Evolutionary conservation across 192 early-diverging fungal genomes (phyloP).

Genomic region (Phlyctochytrium bullatum): DNA sequence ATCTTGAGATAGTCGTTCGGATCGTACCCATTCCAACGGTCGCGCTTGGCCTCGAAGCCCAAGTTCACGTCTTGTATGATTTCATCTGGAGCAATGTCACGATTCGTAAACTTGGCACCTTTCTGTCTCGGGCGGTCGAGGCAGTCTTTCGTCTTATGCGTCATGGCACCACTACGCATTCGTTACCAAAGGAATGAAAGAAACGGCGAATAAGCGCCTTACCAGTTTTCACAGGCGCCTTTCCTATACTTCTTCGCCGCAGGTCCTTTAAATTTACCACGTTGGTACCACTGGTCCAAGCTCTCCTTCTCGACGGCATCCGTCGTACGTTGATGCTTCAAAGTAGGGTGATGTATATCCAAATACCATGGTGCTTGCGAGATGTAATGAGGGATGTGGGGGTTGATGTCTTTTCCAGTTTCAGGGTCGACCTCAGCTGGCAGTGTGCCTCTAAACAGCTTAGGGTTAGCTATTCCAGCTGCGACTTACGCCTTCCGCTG

Average conservation of each 20-base stretch:
- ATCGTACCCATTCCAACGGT: slow-evolving; percentile 99
- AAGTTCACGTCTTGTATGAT: slow-evolving; percentile 69
- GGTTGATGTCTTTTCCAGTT: slow-evolving; percentile 92
- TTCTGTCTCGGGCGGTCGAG: slow-evolving; percentile 86
- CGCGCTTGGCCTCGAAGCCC: slow-evolving; percentile 93
- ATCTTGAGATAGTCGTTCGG: slow-evolving; percentile 75
- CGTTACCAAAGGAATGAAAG: too few relatives aligned
- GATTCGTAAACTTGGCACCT: slow-evolving; percentile 86
- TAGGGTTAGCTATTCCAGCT: not conserved
- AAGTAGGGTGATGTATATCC: slow-evolving; percentile 59
- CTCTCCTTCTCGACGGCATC: slow-evolving; percentile 24
- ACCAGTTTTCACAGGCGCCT: slow-evolving; percentile 96
- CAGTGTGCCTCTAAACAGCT: slow-evolving; percentile 35
- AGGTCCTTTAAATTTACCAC: slow-evolving; percentile 65
- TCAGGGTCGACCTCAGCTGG: slow-evolving; percentile 51
- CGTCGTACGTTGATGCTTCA: slow-evolving; percentile 79
- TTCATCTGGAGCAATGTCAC: slow-evolving; percentile 84
- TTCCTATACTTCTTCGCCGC: slow-evolving; percentile 90
- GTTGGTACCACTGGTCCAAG: slow-evolving; percentile 73
- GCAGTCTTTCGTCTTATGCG: slow-evolving; percentile 92
- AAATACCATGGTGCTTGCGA: slow-evolving; percentile 87
- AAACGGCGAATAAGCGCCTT: not conserved
- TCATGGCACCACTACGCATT: slow-evolving; percentile 68
- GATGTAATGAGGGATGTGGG: slow-evolving; percentile 95
- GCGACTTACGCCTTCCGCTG: slow-evolving; percentile 88